Evolutionary conservation across 139 green algal genomes (phyloP).

Genomic region (Coccomyxa sp.): DNA sequence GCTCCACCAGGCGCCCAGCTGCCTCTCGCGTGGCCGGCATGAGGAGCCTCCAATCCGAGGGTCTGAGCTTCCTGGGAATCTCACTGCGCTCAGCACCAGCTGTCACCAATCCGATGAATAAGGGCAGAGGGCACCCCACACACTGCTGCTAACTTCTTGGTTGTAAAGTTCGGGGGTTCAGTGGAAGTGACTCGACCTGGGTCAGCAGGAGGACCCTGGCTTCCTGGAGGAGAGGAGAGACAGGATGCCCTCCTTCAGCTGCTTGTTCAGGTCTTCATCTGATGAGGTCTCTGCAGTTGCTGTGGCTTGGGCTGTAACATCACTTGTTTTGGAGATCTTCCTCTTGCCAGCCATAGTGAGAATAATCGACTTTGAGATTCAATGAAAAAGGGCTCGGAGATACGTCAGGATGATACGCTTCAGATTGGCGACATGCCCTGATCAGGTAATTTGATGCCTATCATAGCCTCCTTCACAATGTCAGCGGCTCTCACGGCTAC

Average conservation of each 20-base stretch:
- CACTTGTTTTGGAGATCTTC: no score
- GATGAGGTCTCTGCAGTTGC: no score
- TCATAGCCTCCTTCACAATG: no score
- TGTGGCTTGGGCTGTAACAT: no score
- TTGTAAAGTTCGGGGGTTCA: neutral
- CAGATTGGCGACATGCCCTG: no score
- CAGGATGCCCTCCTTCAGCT: conserved; percentile 26
- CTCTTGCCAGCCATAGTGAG: no score
- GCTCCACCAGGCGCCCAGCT: conserved; percentile 15
- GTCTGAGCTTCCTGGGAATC: conserved; percentile 25
- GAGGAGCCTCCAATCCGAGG: conserved; percentile 21
- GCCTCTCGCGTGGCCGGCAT: conserved; percentile 32
- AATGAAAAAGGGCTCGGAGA: no score
- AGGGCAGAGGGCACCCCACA: neutral
- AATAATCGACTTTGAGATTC: no score
- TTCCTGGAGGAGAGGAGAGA: conserved; percentile 15
- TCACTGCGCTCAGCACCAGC: conserved; percentile 4
- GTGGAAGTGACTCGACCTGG: neutral
- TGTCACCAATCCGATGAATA: neutral
- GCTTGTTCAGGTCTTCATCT: no score
- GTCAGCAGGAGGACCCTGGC: conserved; percentile 36
- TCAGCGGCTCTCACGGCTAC: no score
- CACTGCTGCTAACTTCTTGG: neutral
- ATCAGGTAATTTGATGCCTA: no score
- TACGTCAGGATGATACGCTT: no score